phyloP scores from a whole-genome alignment of 164 flowering plant genomes.

The Sedum album region DNA sequence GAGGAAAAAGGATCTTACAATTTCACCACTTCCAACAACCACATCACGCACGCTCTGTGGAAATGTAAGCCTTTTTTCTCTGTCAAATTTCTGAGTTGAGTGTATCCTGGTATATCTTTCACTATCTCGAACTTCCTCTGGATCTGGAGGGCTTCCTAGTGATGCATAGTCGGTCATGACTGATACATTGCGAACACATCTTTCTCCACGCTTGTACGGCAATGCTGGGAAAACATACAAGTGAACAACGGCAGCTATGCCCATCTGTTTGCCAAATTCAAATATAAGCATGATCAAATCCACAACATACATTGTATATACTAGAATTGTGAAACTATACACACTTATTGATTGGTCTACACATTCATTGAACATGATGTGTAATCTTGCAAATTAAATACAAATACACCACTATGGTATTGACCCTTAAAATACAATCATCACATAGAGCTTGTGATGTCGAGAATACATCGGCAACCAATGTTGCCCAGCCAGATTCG shows the following conservation, averaged over 20 bases:
- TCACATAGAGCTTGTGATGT: no score
- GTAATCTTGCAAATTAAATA: neutral
- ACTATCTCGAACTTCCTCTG: constrained; percentile 84
- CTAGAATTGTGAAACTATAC: neutral
- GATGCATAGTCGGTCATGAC: constrained; percentile 93
- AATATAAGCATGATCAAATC: neutral
- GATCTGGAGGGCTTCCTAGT: constrained; percentile 76
- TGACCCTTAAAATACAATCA: neutral
- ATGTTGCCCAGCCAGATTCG: no score
- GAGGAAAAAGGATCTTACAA: constrained; percentile 35
- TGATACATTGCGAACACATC: constrained; percentile 90
- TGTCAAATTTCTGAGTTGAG: constrained; percentile 49
- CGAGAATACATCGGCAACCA: no score
- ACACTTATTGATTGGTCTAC: neutral
- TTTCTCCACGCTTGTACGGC: constrained; percentile 90
- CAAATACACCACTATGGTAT: neutral
- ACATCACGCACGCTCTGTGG: constrained; percentile 91
- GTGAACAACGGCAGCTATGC: constrained; percentile 90
- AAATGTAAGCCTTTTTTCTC: constrained; percentile 54
- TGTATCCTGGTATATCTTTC: constrained; percentile 50
- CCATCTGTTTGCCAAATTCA: constrained; percentile 55
- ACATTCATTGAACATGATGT: neutral
- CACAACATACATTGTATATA: neutral
- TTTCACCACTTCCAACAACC: constrained; percentile 92
- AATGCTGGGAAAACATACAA: constrained; percentile 87